These are phyloP conservation scores for Acanthamoeba royreba DNA, from an alignment of 208 protist species.

Conservation along the genomic window DNA sequence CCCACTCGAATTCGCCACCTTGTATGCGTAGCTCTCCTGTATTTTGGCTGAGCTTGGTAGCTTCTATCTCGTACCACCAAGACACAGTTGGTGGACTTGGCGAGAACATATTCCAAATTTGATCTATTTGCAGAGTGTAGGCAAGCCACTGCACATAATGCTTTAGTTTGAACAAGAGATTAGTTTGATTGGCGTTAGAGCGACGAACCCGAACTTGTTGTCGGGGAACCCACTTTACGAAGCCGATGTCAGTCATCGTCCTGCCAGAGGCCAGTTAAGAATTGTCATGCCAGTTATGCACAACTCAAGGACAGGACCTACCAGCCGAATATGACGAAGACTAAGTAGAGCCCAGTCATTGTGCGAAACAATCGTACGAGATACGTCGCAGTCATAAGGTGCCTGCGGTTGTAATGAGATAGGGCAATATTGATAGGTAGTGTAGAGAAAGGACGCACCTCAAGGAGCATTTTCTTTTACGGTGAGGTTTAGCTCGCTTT, in stretches of 20 bases:
- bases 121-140: background rate
- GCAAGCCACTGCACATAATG: background rate
- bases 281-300: too few species aligned
- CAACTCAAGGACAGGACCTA: background rate
- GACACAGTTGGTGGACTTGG: background rate
- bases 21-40: too few species aligned
- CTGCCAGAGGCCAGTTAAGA: too few species aligned
- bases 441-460: too few species aligned
- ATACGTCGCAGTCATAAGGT: background rate
- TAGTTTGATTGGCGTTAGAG: background rate
- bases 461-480: too few species aligned
- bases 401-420: too few species aligned
- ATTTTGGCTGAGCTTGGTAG: background rate
- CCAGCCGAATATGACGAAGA: background rate
- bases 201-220: background rate
- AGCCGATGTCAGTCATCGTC: background rate
- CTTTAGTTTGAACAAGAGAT: background rate
- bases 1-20: too few species aligned
- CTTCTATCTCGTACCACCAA: constrained; percentile 37
- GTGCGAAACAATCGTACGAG: background rate
- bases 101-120: constrained; percentile 50
- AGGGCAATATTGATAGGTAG: too few species aligned
- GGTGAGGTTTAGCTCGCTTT: too few species aligned
- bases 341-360: background rate
- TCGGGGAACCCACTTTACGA: background rate